Base-by-base conservation (phyloP, 2,329 filamentous ascomycete species). In the Seiridium unicorne region DNA sequence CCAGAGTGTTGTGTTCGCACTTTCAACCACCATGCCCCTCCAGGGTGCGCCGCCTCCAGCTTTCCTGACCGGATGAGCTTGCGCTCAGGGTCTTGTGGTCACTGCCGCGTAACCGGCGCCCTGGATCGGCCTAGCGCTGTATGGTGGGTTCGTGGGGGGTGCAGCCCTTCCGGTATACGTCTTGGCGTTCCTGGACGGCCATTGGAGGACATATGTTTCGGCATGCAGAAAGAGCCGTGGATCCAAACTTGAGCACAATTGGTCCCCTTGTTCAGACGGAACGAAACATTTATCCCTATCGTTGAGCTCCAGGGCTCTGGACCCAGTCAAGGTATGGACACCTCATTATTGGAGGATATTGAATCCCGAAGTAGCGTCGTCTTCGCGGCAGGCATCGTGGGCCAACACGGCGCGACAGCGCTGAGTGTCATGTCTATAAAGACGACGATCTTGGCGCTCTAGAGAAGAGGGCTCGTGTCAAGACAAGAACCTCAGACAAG, bases 281-380 rank as follows among this genome's bases (percentile, higher is more conserved):
- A 18, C 46, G 13, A 48, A 18, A n/a, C 7, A 48, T 7, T 8
- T 18, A 48, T n/a, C 46, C 13, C 46, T n/a, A 48, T 18, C 13
- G 26, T 26, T 26, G 18, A 26, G 18, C 18, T 26, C 18, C 18
- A 26, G 18, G 18, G 18, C 18, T 26, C 18, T 26, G 18, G 18
- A 26, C 18, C 18, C 18, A 26, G 18, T 26, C 18, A 26, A 26
- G 53, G 53, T n/a, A 55, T 55, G 26, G 35, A 44, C 9, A 55
- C 11, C 53, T 35, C 53, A 44, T 55, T 26, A 55, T 55, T 55
- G 53, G 53, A 55, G 53, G 53, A 36, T 53, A 53, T 55, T 55
- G 40, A 55, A 44, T 42, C 40, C 40, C 53, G 40, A 55, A 9
- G 36, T 18, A 32, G 38, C 34, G 31, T 18, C 8, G 44, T 9